Evolutionary conservation across 208 protist species (phyloP), one percentile per base, ranked within the genome.

Genomic region (Acanthamoeba polyphaga): DNA sequence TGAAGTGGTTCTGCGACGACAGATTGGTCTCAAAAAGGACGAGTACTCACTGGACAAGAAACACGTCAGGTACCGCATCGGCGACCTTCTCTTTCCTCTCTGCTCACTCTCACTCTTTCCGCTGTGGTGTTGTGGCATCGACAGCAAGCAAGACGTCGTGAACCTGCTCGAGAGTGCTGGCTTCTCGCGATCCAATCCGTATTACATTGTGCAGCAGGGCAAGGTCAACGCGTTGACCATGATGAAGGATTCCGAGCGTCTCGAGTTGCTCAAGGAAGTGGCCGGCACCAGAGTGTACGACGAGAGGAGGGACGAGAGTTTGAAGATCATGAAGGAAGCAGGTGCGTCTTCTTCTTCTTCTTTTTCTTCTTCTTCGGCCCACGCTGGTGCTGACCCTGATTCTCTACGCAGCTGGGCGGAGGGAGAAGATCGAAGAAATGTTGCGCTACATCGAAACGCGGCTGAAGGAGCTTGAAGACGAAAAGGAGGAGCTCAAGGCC

Each of bases 161-260:
- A 99, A 99, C 94, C 97, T 99, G 29, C 96, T 99, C 32, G 99
- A 99, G 96, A 99, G 98, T 80, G 99, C 99, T 15, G 99, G 99
- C 12, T 99, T 99, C 95, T 99, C 99, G 32, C 97, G 98, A 13
- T 98, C 97, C 53, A 99, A 99, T 96, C 99, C 99, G 19, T 99
- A 99, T 96, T 99, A 99, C 97, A 99, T 99, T 80, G 99, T 99
- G 3, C 99, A 99, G 96, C 99, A 99, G 97, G 99, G 99, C 58
- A 99, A 99, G 96, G 98, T 98, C 29, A 94, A 95, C 19, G 74
- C 90, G n/a, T 96, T 99, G n/a, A 98, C 99, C 5, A 98, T 97
- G 93, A 99, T 99, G 98, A 99, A 97, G 92, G 99, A 99, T 78
- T 95, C 97, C 10, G 98, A 99, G 27, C 97, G 99, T 13, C 98